Conservation (phyloP, 371 early-diverging fungal species). For the Chytridium lagenaria region DNA sequence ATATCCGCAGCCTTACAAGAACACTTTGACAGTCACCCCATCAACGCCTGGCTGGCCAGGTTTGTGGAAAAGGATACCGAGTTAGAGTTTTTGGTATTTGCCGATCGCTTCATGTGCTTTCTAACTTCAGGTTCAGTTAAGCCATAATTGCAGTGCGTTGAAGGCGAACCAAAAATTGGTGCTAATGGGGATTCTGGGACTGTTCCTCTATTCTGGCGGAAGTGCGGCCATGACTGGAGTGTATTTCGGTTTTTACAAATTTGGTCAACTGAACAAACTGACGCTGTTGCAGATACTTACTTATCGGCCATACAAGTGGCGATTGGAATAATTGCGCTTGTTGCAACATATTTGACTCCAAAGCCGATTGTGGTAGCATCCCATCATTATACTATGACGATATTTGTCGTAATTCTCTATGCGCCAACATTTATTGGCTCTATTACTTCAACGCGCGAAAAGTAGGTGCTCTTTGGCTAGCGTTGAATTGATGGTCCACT, state of each 20-base stretch:
- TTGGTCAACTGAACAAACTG: neutral
- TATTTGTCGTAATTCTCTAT: neutral
- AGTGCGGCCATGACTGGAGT: neutral
- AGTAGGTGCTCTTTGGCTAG: neutral
- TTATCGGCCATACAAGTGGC: neutral
- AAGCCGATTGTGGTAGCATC: neutral
- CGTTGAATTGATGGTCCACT: too few relatives aligned
- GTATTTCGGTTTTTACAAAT: neutral
- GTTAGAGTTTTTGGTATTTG: neutral
- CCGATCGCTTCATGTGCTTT: neutral
- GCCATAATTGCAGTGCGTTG: neutral
- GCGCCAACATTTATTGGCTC: neutral
- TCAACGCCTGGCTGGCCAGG: neutral
- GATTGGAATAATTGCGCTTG: neutral
- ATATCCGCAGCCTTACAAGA: neutral
- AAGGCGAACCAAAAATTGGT: neutral
- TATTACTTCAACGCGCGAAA: neutral
- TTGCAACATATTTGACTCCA: neutral
- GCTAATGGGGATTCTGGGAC: neutral
- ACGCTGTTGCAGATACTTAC: neutral
- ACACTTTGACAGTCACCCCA: constrained; percentile 2
- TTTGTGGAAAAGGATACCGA: neutral
- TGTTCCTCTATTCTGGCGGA: neutral
- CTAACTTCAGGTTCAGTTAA: neutral
- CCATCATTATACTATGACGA: neutral